These are phyloP conservation scores for Thermomyces lanuginosus DNA, from an alignment of 2,329 filamentous ascomycete species.

Conservation along the genomic window DNA sequence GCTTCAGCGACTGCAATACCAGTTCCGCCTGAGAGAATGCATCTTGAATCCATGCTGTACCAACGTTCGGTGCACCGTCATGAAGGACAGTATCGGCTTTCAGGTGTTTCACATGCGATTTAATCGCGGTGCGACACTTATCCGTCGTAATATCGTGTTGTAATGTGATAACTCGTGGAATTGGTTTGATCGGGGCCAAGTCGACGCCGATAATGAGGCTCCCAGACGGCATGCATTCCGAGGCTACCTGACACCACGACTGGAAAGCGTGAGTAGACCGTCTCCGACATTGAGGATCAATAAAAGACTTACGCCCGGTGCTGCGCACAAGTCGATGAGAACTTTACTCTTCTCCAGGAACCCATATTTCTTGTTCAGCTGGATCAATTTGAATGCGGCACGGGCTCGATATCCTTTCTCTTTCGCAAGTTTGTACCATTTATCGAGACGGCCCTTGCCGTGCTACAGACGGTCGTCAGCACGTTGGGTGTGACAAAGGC, in stretches of 20 bases:
- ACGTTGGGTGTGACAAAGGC: neutral
- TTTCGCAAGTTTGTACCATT: constrained; percentile 97
- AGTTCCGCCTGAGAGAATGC: constrained; percentile 95
- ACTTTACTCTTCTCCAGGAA: constrained; percentile 96
- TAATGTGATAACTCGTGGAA: constrained; percentile 85
- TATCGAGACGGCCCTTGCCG: constrained; percentile 94
- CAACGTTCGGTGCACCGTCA: constrained; percentile 94
- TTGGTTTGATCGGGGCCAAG: constrained; percentile 85
- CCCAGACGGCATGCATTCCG: constrained; percentile 81
- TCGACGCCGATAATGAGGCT: constrained; percentile 91
- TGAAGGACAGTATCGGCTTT: constrained; percentile 92
- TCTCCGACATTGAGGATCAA: constrained; percentile 1
- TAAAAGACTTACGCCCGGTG: constrained; percentile 55
- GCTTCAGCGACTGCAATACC: constrained; percentile 73
- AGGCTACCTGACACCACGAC: constrained; percentile 94
- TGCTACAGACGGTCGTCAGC: constrained; percentile 34
- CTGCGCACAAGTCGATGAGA: constrained; percentile 90
- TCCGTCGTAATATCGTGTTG: constrained; percentile 97
- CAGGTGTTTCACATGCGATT: constrained; percentile 83
- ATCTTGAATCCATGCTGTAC: constrained; percentile 95
- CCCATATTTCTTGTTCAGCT: constrained; percentile 97
- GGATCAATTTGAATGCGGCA: constrained; percentile 94
- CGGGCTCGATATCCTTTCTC: constrained; percentile 93
- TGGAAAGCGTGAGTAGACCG: constrained; percentile 20
- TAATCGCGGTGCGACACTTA: constrained; percentile 79